A percentile compares a stretch with the other conserved stretches of the same genome.
These are phyloP conservation scores for Acanthamoeba lenticulata DNA, from an alignment of 208 protist genomes.

Conservation along the genomic window DNA sequence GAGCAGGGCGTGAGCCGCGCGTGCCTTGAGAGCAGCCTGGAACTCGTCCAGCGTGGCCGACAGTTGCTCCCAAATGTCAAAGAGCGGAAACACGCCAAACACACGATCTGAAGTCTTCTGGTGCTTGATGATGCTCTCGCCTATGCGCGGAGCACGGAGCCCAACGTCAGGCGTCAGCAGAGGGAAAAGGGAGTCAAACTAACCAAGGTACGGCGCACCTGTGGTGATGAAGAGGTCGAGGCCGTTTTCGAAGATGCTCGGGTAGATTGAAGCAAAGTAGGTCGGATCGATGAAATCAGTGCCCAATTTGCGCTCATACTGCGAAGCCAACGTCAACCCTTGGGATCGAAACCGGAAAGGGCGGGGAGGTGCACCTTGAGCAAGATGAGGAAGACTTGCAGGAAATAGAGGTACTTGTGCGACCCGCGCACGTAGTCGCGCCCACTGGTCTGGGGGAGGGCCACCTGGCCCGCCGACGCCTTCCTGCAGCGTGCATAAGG, in stretches of 20 bases:
- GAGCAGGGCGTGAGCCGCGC: too few species aligned
- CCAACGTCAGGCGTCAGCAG: not conserved
- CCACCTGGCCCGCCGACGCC: not conserved
- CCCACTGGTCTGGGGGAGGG: not conserved
- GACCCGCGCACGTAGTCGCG: slow-evolving; percentile 33
- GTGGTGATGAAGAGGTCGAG: slow-evolving; percentile 31
- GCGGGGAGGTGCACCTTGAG: not conserved
- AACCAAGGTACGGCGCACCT: not conserved
- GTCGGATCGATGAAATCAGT: not conserved
- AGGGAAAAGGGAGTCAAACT: not conserved
- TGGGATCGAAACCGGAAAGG: not conserved
- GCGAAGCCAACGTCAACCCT: not conserved
- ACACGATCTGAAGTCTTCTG: slow-evolving; percentile 27
- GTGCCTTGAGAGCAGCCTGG: not conserved
- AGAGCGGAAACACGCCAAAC: slow-evolving; percentile 27
- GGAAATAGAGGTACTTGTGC: slow-evolving; percentile 51
- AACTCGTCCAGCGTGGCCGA: not conserved
- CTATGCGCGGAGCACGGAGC: not conserved
- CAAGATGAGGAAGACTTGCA: slow-evolving; percentile 29
- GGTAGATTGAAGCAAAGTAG: not conserved
- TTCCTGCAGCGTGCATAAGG: too few species aligned
- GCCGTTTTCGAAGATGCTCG: slow-evolving; percentile 15
- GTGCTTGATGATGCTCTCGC: slow-evolving; percentile 62
- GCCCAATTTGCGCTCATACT: not conserved
- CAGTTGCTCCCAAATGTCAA: slow-evolving; percentile 56